Conservation (phyloP, 2,329 filamentous ascomycete genomes). For the Pezicula rhizophila region DNA sequence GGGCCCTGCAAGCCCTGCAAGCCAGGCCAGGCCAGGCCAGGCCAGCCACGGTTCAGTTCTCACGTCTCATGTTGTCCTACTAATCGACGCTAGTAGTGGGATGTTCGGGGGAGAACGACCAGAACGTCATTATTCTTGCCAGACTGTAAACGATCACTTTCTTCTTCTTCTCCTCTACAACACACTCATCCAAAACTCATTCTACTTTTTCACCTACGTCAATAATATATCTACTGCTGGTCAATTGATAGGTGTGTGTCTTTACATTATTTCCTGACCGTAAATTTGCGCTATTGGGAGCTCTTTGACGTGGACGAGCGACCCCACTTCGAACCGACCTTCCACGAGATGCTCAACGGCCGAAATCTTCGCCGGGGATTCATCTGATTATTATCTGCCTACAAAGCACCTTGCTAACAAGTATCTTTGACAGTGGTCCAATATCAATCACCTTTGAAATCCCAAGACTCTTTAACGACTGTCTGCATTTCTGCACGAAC, state of each 20-base stretch:
- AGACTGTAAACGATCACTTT: neutral
- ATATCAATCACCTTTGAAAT: no score
- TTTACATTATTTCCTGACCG: no score
- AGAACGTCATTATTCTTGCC: conserved; percentile 15
- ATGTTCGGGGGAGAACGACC: conserved; percentile 1
- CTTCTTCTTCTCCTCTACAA: neutral
- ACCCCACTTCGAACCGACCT: no score
- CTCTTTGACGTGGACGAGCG: no score
- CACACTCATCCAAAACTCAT: neutral
- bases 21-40: neutral
- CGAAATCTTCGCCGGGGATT: no score
- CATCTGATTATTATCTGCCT: no score
- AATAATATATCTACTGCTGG: neutral
- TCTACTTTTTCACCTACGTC: neutral
- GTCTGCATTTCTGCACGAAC: neutral
- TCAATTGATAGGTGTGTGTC: conserved; percentile 13
- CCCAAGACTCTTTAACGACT: neutral
- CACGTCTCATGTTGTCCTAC: neutral
- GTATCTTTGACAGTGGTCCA: no score
- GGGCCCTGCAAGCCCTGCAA: no score
- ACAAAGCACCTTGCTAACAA: no score
- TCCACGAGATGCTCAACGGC: no score
- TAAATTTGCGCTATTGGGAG: no score
- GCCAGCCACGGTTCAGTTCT: neutral
- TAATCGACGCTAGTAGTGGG: conserved; percentile 16